These are phyloP conservation scores for Pecoramyces ruminantium DNA, from an alignment of 192 early-diverging fungal genomes.

Conservation along the genomic window DNA sequence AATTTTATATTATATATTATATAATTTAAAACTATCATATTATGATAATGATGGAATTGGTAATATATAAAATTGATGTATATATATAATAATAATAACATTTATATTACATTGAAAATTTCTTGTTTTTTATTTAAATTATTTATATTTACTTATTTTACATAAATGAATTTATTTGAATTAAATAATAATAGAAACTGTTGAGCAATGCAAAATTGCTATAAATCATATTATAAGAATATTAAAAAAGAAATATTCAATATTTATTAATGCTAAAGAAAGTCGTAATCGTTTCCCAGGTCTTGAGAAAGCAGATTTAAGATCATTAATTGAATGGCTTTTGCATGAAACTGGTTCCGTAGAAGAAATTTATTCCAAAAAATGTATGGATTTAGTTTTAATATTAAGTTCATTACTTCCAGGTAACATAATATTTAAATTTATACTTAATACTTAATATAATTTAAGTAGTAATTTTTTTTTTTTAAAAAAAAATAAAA, in stretches of 20 bases:
- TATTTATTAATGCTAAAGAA: constrained; percentile 23
- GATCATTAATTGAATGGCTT: constrained; percentile 30
- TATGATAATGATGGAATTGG: constrained; percentile 35
- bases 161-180: too few relatives aligned
- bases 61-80: constrained; percentile 4
- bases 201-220: constrained; percentile 22
- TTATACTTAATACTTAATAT: too few relatives aligned
- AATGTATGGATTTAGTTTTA: constrained; percentile 41
- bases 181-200: constrained; percentile 22
- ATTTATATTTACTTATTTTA: too few relatives aligned
- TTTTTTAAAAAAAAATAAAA: too few relatives aligned
- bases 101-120: too few relatives aligned
- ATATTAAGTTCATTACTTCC: constrained; percentile 24
- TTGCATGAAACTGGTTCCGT: constrained; percentile 27
- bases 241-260: constrained; percentile 20
- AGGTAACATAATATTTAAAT: too few relatives aligned
- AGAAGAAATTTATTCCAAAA: constrained; percentile 39
- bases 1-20: constrained; percentile 44
- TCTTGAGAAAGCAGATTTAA: constrained; percentile 18
- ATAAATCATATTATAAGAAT: constrained; percentile 44
- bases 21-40: constrained; percentile 38
- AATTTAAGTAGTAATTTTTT: too few relatives aligned
- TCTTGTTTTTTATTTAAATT: constrained; percentile 1
- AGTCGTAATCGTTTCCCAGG: constrained; percentile 27
- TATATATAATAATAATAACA: neutral